Base-by-base conservation (phyloP, 345 rosid species). In the Syzygium jambos region DNA sequence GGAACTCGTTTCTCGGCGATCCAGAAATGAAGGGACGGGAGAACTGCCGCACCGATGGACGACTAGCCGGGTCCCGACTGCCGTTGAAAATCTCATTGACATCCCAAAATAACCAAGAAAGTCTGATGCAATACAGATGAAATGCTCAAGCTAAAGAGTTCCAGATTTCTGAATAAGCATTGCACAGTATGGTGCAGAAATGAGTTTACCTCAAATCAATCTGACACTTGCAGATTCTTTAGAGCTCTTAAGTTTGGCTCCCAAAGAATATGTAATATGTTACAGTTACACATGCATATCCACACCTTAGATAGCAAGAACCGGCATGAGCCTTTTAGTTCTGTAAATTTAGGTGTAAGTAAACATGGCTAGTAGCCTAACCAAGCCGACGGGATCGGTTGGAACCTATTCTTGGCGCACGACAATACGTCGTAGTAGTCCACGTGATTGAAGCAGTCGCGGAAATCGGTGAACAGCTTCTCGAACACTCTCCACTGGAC, bases 401-500 rank as follows among this genome's bases (percentile, higher is more conserved):
- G 98, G 83, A 96, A 97, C 94, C 92, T 95, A 92, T 91, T 96
- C 94, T 94, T 96, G 65, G 97, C 98, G 49, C 91, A 91, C 7
- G 93, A 92, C 88, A 96, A 77, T 6, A 94, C 88, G 63, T 96
- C 96, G n/a, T 88, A 94, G 90, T 95, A 96, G 88, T 96, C 97
- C 49, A 90, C 90, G 52, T 88, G 90, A 86, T 87, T 89, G 87
- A 94, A 92, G 92, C 98, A 94, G 85, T 97, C 98, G 3, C 98
- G 93, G 86, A 96, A 96, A 91, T 96, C 99, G 2, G 95, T 95
- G 91, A 97, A 94, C 30, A 97, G 95, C 94, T 89, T 97, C 85
- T 95, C 98, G 25, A 95, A 94, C 89, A 97, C 94, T 88, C 91
- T 93, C 96, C 98, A 94, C 56, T 94, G 96, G 3, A 96, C 94